A percentile compares a stretch with the other conserved stretches of the same genome.
phyloP scores from a whole-genome alignment of 495 filamentous ascomycete genomes.

The Aspergillus olivimuriae region DNA sequence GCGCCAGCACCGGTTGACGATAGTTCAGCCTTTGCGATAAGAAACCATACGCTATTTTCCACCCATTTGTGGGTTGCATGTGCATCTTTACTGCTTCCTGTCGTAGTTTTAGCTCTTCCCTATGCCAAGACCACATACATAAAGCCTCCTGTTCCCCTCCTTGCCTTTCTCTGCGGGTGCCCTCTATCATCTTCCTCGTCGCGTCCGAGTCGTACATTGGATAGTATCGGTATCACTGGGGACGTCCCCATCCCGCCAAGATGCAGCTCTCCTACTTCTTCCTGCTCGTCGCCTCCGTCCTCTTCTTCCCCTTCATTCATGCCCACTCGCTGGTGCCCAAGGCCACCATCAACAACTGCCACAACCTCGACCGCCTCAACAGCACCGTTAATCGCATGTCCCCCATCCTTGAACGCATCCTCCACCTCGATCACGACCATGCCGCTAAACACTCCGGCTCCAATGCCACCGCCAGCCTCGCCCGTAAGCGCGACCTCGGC shows the following conservation, averaged over 20 bases:
- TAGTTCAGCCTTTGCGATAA: not conserved
- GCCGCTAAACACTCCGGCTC: not conserved
- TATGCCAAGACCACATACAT: too few species aligned
- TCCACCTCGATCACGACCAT: not conserved
- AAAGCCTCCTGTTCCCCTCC: too few species aligned
- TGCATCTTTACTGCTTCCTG: not conserved
- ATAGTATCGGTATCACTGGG: too few species aligned
- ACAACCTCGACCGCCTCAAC: conserved; percentile 1
- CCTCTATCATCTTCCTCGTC: too few species aligned
- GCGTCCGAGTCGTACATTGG: too few species aligned
- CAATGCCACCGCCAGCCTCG: not conserved
- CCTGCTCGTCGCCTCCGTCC: not conserved
- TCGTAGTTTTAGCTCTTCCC: too few species aligned
- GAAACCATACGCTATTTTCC: not conserved
- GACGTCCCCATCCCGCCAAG: not conserved
- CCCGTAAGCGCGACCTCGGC: not conserved
- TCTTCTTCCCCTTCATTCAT: not conserved
- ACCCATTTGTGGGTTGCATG: not conserved
- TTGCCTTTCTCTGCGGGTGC: too few species aligned
- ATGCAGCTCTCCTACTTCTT: not conserved
- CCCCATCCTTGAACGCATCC: not conserved
- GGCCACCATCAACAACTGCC: not conserved
- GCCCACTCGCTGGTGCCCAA: not conserved
- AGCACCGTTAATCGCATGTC: conserved; percentile 1
- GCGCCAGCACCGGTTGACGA: not conserved